A percentile compares a stretch with the other conserved stretches of the same genome.
These are phyloP conservation scores for Mediolabrus comicus DNA, from an alignment of 108 stramenopile species.

Conservation along the genomic window DNA sequence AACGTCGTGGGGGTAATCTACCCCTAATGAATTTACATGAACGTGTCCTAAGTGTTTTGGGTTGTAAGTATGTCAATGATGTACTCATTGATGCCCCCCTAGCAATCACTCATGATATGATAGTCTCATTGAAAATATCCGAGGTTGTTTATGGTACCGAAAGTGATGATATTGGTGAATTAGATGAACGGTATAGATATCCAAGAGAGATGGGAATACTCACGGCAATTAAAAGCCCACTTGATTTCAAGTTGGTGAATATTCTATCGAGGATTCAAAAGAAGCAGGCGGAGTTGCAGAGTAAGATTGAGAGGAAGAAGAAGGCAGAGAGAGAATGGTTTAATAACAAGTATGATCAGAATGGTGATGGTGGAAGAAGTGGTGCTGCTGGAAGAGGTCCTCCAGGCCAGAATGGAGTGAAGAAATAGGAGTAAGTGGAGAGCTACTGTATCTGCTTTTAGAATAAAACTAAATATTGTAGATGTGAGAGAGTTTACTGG, in stretches of 20 bases:
- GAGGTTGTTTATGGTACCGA: conserved; percentile 70
- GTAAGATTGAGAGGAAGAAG: conserved; percentile 79
- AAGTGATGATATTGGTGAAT: conserved; percentile 43
- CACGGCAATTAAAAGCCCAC: conserved; percentile 48
- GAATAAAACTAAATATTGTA: too few relatives aligned
- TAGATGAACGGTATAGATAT: conserved; percentile 57
- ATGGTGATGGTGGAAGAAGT: neutral
- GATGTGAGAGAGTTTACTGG: too few relatives aligned
- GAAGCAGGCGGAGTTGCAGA: conserved; percentile 73
- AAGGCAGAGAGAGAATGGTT: conserved; percentile 78
- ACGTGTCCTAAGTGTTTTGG: conserved; percentile 91
- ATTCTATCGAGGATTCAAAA: conserved; percentile 71
- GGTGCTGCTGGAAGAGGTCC: too few relatives aligned
- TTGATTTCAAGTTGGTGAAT: conserved; percentile 61
- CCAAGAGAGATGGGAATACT: conserved; percentile 66
- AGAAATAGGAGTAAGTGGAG: too few relatives aligned
- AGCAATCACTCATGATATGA: conserved; percentile 91
- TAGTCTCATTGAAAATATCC: conserved; percentile 72
- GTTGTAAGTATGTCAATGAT: conserved; percentile 93
- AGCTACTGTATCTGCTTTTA: too few relatives aligned
- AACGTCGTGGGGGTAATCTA: conserved; percentile 69
- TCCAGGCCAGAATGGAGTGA: too few relatives aligned
- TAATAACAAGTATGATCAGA: conserved; percentile 61
- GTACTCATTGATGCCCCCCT: conserved; percentile 96
- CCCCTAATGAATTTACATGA: conserved; percentile 97